Evolutionary conservation across 2,329 filamentous ascomycete genomes (phyloP).

Genomic region (Epichloe aotearoae): DNA sequence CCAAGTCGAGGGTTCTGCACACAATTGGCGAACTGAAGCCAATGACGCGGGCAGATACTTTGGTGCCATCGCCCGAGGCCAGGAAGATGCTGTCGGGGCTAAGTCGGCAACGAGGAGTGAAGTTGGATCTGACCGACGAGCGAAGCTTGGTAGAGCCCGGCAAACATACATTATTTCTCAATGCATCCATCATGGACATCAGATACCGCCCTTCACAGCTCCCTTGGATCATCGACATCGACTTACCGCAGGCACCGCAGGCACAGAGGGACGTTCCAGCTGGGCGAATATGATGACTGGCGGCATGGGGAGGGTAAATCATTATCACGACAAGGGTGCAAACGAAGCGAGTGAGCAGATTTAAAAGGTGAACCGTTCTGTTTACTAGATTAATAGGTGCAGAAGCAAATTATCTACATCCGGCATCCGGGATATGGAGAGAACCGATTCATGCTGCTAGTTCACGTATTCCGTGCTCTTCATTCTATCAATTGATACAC

Average conservation of each 20-base stretch:
- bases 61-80: slow-evolving; percentile 5
- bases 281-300: neutral
- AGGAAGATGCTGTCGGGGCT: slow-evolving; percentile 9
- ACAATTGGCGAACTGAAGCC: slow-evolving; percentile 17
- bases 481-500: slow-evolving; percentile 1
- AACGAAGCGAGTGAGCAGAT: neutral
- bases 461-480: neutral
- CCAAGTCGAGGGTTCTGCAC: slow-evolving; percentile 20
- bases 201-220: slow-evolving; percentile 29
- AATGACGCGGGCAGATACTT: slow-evolving; percentile 8
- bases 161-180: slow-evolving; percentile 44
- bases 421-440: neutral
- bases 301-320: too few relatives aligned
- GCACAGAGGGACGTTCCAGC: neutral
- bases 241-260: slow-evolving; percentile 17
- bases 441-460: neutral
- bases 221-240: slow-evolving; percentile 40
- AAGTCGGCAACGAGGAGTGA: slow-evolving; percentile 17
- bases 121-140: slow-evolving; percentile 25
- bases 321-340: too few relatives aligned
- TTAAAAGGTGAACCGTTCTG: neutral
- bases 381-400: slow-evolving; percentile 1
- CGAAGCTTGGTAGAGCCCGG: slow-evolving; percentile 20
- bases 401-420: slow-evolving; percentile 1
- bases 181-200: slow-evolving; percentile 39